Base-by-base conservation (phyloP, 352 stramenopile genomes). In the Phytopythium delawarense region DNA sequence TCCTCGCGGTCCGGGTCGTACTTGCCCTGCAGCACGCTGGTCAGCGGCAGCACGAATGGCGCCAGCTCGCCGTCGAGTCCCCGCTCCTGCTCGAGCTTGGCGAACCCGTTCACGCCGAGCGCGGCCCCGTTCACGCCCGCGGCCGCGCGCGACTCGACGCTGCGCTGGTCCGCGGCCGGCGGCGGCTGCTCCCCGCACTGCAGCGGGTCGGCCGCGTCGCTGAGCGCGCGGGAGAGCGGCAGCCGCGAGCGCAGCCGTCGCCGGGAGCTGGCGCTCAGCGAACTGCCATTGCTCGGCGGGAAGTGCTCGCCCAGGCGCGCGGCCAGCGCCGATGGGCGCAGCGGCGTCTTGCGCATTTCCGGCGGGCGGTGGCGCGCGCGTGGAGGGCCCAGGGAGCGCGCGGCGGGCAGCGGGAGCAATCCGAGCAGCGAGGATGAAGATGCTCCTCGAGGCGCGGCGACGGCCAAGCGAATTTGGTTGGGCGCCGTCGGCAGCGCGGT, bases 161-260 rank as follows among this genome's bases (percentile, higher is more conserved):
- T 20, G 23, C 20, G 18, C 66, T 1, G 9, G 6, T 40, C 58
- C 2, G 48, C 7, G 32, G 21, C 16, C 15, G 3, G 8, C 32
- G 50, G n/a, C 20, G 60, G 34, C 13, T 54, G 4, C 6, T 30
- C 45, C 9, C 25, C 45, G 45, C 45, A 0, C 23, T 46, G 52
- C 39, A 57, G 30, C 34, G 64, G 64, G 59, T 80, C 70, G 13
- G 58, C 61, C 25, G 70, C 61, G 52, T 86, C 73, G 45, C 72
- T 82, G 63, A 88, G 84, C 45, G 67, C 72, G 30, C 76, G 76
- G 7, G 56, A 46, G 0, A 88, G 48, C 37, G 86, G 60, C 25
- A 49, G 25, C 28, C 50, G 51, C 32, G 35, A 32, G 32, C 64
- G 70, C 34, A 83, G 63, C 64, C 59, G 51, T n/a, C 30, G 51